Evolutionary conservation across 805 yeast genomes (phyloP), one percentile per base, ranked within the genome.

Genomic region (Candida tallmaniae): DNA sequence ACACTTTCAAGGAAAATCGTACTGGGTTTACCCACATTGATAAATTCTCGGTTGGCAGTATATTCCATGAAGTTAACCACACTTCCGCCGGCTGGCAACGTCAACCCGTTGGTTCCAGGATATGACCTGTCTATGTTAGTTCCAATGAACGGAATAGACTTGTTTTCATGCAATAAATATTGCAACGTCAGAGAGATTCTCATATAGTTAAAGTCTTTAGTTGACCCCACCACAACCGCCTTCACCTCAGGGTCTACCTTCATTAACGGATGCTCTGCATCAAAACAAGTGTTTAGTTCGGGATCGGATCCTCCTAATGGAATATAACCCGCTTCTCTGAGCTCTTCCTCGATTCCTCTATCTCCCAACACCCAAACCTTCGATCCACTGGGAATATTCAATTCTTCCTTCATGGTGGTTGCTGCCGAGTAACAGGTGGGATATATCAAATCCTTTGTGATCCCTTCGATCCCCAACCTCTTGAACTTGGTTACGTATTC

Each of bases 351-450:
- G 11, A 64, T 61, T 0, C 70, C 70, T 4, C 31, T 29, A 29
- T 62, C 69, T 8, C 70, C 70, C 23, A 62, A 46, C 2, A 64
- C 66, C 70, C 70, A 64, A 6, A 64, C 45, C 32, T 64, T 64
- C 21, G 65, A 50, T 0, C 60, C 58, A 4, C 11, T 17, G 6
- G 58, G 53, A 8, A 64, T 42, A 13, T 45, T 44, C 25, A 56
- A 46, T n/a, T 35, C 42, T 15, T 51, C 51, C 23, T 44, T 41
- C 12, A 60, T 35, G 8, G 51, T 44, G n/a, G 44, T 29, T 4
- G 56, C 63, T 3, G 68, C 68, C 1, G 67, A 51, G 38, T 61
- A 64, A 38, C 65, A 52, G 2, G 69, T 61, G 10, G 69, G 69
- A 38, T 47, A 64, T 3, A 64, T 51, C 32, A 39, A 39, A 1